Conservation (phyloP, 2,329 filamentous ascomycete species). For the Pseudonectria buxi region DNA sequence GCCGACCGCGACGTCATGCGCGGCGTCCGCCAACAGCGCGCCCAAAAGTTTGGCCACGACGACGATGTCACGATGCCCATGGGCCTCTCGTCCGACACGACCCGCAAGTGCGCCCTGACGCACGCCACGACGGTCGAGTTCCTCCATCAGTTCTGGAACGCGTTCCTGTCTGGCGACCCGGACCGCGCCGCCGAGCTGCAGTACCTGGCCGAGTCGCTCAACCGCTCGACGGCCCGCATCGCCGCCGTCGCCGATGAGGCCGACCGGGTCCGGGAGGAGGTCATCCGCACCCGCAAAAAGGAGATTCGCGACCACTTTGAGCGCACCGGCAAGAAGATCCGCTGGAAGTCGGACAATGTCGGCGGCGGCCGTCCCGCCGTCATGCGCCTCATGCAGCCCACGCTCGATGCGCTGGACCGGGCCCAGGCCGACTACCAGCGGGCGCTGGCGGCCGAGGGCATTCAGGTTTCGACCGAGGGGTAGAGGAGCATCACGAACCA, state of each 20-base stretch:
- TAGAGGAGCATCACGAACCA: constrained; percentile 8
- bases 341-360: constrained; percentile 60
- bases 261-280: constrained; percentile 63
- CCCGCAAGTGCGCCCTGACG: constrained; percentile 57
- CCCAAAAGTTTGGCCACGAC: constrained; percentile 48
- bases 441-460: constrained; percentile 59
- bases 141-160: constrained; percentile 92
- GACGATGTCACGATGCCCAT: constrained; percentile 45
- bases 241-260: constrained; percentile 73
- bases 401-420: constrained; percentile 61
- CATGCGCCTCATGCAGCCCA: constrained; percentile 67
- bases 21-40: constrained; percentile 55
- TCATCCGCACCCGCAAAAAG: constrained; percentile 59
- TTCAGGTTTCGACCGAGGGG: constrained; percentile 40
- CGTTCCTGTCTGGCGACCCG: constrained; percentile 82
- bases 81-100: constrained; percentile 47
- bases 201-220: constrained; percentile 75
- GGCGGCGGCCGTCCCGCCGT: constrained; percentile 73
- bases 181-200: constrained; percentile 74
- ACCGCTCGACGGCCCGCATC: constrained; percentile 70
- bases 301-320: constrained; percentile 66
- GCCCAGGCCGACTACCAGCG: constrained; percentile 66
- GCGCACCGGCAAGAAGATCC: constrained; percentile 66
- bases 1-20: constrained; percentile 62
- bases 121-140: constrained; percentile 94